phyloP scores from a whole-genome alignment of 495 filamentous ascomycete species.

The Sordaria brevicollis region DNA sequence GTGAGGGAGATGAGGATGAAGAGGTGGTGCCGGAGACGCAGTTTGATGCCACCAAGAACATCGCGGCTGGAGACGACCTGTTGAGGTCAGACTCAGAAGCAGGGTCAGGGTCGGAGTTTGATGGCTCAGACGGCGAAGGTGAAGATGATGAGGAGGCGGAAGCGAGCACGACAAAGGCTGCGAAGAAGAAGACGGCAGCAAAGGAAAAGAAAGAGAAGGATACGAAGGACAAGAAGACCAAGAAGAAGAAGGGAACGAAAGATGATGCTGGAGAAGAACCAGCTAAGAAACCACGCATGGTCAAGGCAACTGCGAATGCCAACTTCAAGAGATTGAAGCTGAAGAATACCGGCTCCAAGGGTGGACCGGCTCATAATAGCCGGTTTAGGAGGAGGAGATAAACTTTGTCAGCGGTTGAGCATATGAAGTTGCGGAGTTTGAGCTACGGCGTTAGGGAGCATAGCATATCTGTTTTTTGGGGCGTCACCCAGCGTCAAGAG shows the following conservation, averaged over 20 bases:
- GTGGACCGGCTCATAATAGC: constrained; percentile 36
- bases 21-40: constrained; percentile 37
- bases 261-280: constrained; percentile 46
- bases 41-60: constrained; percentile 14
- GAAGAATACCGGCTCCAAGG: constrained; percentile 47
- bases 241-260: constrained; percentile 24
- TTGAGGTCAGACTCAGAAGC: neutral
- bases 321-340: constrained; percentile 82
- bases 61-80: constrained; percentile 9
- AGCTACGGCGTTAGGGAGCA: neutral
- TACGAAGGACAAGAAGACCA: constrained; percentile 23
- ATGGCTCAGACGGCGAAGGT: constrained; percentile 16
- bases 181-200: constrained; percentile 21
- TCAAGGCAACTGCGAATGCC: constrained; percentile 63
- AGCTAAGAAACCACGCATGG: constrained; percentile 39
- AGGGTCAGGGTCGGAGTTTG: constrained; percentile 13
- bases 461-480: neutral
- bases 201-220: neutral
- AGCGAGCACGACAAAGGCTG: constrained; percentile 12
- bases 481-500: neutral
- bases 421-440: neutral
- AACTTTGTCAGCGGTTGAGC: neutral
- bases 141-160: constrained; percentile 24
- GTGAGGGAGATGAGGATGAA: constrained; percentile 10
- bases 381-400: constrained; percentile 38